Percentiles rank a stretch among this genome's conserved stretches.
Conservation (phyloP, 768 basidiomycete species). For the Boletus rex-veris region DNA sequence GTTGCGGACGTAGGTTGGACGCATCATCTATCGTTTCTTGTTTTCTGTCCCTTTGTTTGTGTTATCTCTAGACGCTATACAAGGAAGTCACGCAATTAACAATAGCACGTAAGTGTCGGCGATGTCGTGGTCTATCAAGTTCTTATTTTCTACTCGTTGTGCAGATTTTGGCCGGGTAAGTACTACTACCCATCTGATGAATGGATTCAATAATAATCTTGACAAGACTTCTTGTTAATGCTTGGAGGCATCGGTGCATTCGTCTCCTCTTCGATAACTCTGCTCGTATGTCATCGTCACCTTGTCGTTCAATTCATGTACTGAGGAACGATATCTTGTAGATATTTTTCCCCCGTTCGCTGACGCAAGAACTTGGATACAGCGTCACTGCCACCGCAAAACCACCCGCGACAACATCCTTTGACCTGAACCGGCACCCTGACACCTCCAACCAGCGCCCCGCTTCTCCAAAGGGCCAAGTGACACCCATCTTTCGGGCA, state of each 20-base stretch:
- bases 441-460: conserved; percentile 7
- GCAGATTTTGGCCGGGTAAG: conserved; percentile 61
- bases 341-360: conserved; percentile 79
- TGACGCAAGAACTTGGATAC: conserved; percentile 63
- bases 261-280: conserved; percentile 75
- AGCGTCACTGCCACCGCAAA: conserved; percentile 35
- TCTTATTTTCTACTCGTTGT: conserved; percentile 1
- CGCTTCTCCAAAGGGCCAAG: conserved; percentile 21
- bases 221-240: conserved; percentile 65
- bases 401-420: conserved; percentile 21
- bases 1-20: conserved; percentile 45
- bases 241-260: conserved; percentile 71
- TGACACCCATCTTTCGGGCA: conserved; percentile 22
- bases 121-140: not conserved
- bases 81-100: conserved; percentile 47
- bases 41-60: conserved; percentile 68
- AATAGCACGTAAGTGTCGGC: conserved; percentile 48
- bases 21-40: conserved; percentile 73
- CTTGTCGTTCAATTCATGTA: not conserved
- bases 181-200: not conserved
- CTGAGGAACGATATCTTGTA: conserved; percentile 20
- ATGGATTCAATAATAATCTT: not conserved
- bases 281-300: conserved; percentile 51
- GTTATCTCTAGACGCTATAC: conserved; percentile 62
- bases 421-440: conserved; percentile 20